Percentiles rank a stretch among this genome's conserved stretches.
phyloP scores from a whole-genome alignment of 176 grass and related monocot species.

The Aechmea fasciata region DNA sequence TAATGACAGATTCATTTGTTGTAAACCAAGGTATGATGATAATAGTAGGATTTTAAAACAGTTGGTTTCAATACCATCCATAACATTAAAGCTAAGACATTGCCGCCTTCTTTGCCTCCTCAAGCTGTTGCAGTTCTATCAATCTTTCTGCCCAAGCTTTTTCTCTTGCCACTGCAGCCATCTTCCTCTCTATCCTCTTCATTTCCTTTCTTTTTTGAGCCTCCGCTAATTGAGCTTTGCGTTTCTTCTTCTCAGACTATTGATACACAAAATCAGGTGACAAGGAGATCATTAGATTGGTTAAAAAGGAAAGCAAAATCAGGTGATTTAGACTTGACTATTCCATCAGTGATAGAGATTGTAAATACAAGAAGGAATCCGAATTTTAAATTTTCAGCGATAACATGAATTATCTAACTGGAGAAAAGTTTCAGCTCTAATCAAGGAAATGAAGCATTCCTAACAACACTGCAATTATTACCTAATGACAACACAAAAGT shows the following conservation, averaged over 20 bases:
- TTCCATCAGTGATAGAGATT: background rate
- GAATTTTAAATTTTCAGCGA: background rate
- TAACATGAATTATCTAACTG: background rate
- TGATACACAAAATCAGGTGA: background rate
- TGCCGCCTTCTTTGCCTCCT: slow-evolving; percentile 52
- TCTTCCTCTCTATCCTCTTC: slow-evolving; percentile 73
- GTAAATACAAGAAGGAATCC: background rate
- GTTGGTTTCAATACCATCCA: background rate
- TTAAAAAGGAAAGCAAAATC: background rate
- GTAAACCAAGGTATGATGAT: background rate
- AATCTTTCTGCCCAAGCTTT: slow-evolving; percentile 72
- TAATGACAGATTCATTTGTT: background rate
- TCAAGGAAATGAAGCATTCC: background rate
- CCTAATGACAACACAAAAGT: background rate
- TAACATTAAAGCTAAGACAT: slow-evolving; percentile 22
- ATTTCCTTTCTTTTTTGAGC: slow-evolving; percentile 68
- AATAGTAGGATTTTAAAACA: background rate
- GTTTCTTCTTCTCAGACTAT: slow-evolving; percentile 90
- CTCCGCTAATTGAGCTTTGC: slow-evolving; percentile 66
- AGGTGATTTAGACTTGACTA: background rate
- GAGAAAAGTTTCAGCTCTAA: background rate
- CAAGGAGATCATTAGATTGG: background rate
- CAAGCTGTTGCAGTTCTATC: slow-evolving; percentile 53
- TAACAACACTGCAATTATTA: background rate
- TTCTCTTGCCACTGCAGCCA: slow-evolving; percentile 91